Conservation (phyloP, 2,329 filamentous ascomycete species). For the Graphilbum fragrans region DNA sequence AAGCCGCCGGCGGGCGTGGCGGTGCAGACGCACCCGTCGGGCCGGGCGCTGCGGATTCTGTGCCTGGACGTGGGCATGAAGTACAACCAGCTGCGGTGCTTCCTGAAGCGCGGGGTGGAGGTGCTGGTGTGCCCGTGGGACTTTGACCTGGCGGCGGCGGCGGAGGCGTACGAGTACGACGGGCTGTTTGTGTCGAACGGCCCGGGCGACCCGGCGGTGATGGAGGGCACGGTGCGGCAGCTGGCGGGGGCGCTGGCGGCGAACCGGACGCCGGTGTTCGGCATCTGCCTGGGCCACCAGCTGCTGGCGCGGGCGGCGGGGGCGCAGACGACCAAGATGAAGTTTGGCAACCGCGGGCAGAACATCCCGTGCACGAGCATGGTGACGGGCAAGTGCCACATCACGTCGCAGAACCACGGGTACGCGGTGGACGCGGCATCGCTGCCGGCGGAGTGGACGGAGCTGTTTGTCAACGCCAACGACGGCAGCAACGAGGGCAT, state of each 20-base stretch:
- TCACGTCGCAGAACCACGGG: constrained; percentile 97
- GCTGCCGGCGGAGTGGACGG: constrained; percentile 70
- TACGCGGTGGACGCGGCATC: constrained; percentile 78
- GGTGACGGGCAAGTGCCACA: constrained; percentile 93
- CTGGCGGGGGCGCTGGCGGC: constrained; percentile 65
- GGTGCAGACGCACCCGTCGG: constrained; percentile 78
- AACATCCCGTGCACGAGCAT: constrained; percentile 97
- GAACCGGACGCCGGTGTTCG: constrained; percentile 78
- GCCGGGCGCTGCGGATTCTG: constrained; percentile 73
- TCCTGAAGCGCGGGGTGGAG: constrained; percentile 82
- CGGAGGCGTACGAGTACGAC: constrained; percentile 76
- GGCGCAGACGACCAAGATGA: constrained; percentile 86
- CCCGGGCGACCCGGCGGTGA: constrained; percentile 83
- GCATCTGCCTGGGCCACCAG: constrained; percentile 93
- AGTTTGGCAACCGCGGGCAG: constrained; percentile 96
- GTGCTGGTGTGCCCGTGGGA: constrained; percentile 94
- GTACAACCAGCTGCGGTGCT: constrained; percentile 92
- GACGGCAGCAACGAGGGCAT: constrained; percentile 98
- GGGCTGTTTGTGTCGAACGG: constrained; percentile 97
- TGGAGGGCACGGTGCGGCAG: constrained; percentile 69
- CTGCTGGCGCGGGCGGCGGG: constrained; percentile 80
- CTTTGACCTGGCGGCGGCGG: constrained; percentile 71
- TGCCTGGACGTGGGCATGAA: constrained; percentile 97
- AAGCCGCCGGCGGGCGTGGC: constrained; percentile 58
- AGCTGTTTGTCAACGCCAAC: constrained; percentile 96